Evolutionary conservation across 768 basidiomycete genomes (phyloP).

Genomic region (Mycena galopus): DNA sequence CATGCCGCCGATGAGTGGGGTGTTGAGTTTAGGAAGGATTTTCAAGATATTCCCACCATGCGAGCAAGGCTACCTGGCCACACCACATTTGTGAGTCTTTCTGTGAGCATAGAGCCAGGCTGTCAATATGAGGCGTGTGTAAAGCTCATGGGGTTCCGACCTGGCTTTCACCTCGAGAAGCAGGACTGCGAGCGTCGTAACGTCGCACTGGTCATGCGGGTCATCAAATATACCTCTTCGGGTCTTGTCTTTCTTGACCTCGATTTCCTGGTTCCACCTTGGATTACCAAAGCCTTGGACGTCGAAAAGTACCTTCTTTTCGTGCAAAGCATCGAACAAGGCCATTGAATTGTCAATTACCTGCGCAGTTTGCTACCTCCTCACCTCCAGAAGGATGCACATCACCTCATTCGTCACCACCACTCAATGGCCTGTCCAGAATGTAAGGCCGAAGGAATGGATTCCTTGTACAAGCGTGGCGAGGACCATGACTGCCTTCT

Average conservation of each 20-base stretch:
- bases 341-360: background rate
- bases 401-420: constrained; percentile 11
- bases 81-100: constrained; percentile 1
- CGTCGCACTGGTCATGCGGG: constrained; percentile 4
- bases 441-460: constrained; percentile 5
- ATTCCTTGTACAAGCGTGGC: constrained; percentile 4
- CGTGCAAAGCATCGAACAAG: constrained; percentile 2
- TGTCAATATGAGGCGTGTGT: background rate
- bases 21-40: background rate
- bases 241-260: background rate
- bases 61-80: constrained; percentile 13
- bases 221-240: background rate
- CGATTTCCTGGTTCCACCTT: background rate
- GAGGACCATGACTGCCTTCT: constrained; percentile 9
- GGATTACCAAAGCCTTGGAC: background rate
- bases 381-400: constrained; percentile 17
- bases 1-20: constrained; percentile 19
- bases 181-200: constrained; percentile 13
- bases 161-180: constrained; percentile 15
- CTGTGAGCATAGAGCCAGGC: constrained; percentile 11
- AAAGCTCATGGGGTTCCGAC: constrained; percentile 20
- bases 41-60: constrained; percentile 7
- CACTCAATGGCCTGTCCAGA: constrained; percentile 11
- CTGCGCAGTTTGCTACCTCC: constrained; percentile 5
- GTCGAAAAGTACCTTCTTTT: background rate